Conservation (phyloP, 495 filamentous ascomycete genomes). For the Daldinia bambusicola region DNA sequence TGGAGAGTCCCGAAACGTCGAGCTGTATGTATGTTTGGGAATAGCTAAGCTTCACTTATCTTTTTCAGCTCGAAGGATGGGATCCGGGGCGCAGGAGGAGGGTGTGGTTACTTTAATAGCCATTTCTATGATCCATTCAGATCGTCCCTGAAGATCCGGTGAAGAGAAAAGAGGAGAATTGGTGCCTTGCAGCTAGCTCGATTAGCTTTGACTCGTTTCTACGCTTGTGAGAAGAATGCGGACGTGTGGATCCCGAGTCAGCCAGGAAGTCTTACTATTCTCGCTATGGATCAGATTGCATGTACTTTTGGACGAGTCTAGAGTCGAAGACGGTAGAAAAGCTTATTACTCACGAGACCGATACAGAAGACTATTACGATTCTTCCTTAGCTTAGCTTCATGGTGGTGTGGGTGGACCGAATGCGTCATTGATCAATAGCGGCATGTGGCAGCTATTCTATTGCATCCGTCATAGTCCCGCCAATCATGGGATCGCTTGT, state of each 20-base stretch:
- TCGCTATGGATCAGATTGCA: background rate
- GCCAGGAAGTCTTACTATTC: constrained; percentile 6
- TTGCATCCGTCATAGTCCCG: constrained; percentile 39
- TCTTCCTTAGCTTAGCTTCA: constrained; percentile 15
- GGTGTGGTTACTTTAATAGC: constrained; percentile 34
- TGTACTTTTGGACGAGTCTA: constrained; percentile 6
- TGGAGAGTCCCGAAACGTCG: constrained; percentile 21
- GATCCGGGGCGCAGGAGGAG: constrained; percentile 16
- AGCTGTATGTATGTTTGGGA: constrained; percentile 7
- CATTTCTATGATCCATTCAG: constrained; percentile 23
- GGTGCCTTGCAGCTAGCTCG: constrained; percentile 40
- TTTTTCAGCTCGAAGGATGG: background rate
- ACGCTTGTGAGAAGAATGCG: constrained; percentile 14
- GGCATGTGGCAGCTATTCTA: constrained; percentile 37
- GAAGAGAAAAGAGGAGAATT: constrained; percentile 34
- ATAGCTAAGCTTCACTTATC: constrained; percentile 8
- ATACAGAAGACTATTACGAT: constrained; percentile 35
- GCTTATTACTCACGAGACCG: constrained; percentile 33
- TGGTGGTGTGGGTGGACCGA: constrained; percentile 39
- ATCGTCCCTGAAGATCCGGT: constrained; percentile 41
- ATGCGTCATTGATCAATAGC: constrained; percentile 49
- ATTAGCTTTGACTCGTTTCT: background rate
- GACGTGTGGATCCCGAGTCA: background rate
- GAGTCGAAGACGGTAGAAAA: constrained; percentile 23
- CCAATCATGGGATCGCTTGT: constrained; percentile 41